Base-by-base conservation (phyloP, 2,329 filamentous ascomycete genomes). In the Trichoderma koningii region DNA sequence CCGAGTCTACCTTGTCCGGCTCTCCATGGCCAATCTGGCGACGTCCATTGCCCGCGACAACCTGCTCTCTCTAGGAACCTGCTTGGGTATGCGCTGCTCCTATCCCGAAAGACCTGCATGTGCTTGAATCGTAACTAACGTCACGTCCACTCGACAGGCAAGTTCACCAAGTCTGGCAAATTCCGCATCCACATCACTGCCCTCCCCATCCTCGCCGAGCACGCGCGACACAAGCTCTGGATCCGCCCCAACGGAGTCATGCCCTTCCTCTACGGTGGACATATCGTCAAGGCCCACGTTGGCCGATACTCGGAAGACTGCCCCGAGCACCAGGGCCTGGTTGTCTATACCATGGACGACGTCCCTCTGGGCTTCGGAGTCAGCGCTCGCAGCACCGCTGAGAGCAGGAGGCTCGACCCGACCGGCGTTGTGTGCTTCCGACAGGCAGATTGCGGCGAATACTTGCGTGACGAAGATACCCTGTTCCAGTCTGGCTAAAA, bases 201-300 rank as follows among this genome's bases (percentile, higher is more conserved):
- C 19, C 83, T 99, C 66, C 90, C 93, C 68, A 86, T 97, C 68
- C 89, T 99, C 70, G 91, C 93, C 65, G 89, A 92, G 69, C 92
- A 97, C 77, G 94, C 94, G 51, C 85, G 95, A 66, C 96, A 97
- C 81, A 98, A 98, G 86, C 88, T 98, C 71, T 98, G 93, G 93
- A 89, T 99, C 70, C 96, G 96, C 79, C 86, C 89, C 66, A 98
- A 98, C 79, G 95, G 95, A 70, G 93, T 96, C 74, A 97, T 97
- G 93, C 94, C 95, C 1, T 98, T 96, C 77, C 80, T 99, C 53
- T 99, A 98, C 78, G 95, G 95, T 61, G 91, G 92, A 65, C 93
- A 98, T 77, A 84, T 96, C 60, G 87, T 96, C 70, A 85, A 85
- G 75, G 83, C 83, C 9, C 83, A 85, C 73, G 86, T 95, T 19